These are phyloP conservation scores for Phytophthora tubulina DNA, from an alignment of 352 stramenopile species.

Conservation along the genomic window DNA sequence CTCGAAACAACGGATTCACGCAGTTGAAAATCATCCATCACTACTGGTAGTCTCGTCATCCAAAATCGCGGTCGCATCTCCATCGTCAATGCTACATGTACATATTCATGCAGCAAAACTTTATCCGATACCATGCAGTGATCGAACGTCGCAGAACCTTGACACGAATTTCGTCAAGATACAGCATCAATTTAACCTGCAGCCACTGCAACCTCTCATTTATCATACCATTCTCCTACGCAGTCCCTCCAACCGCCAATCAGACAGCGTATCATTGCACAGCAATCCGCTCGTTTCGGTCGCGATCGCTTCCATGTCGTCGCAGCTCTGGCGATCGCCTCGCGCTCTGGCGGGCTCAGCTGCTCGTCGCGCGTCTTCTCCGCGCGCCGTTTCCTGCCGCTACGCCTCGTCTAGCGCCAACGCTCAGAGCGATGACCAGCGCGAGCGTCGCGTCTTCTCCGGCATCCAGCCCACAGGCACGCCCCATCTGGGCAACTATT, in stretches of 20 bases:
- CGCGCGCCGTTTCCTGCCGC: not conserved
- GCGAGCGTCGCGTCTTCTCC: conserved; percentile 92
- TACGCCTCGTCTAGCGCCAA: conserved; percentile 13
- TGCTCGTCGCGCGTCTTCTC: not conserved
- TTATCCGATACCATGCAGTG: too few species aligned
- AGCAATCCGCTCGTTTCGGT: conserved; percentile 11
- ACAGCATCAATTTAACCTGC: too few species aligned
- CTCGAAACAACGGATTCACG: too few species aligned
- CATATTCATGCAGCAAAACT: too few species aligned
- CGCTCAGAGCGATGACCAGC: conserved; percentile 31
- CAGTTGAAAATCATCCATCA: too few species aligned
- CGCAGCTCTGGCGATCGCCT: conserved; percentile 23
- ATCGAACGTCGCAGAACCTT: not conserved
- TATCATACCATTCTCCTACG: not conserved
- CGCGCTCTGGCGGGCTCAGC: not conserved
- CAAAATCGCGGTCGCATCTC: too few species aligned
- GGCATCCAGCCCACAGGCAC: conserved; percentile 98
- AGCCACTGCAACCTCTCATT: not conserved
- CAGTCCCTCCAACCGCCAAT: conserved; percentile 6
- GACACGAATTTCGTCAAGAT: not conserved
- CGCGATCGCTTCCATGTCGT: conserved; percentile 19
- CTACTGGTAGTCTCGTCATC: too few species aligned
- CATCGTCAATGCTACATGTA: too few species aligned
- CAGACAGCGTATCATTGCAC: conserved; percentile 1
- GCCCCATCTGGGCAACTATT: conserved; percentile 99